Base-by-base conservation (phyloP, 2,329 filamentous ascomycete species). In the Fusarium metavorans region DNA sequence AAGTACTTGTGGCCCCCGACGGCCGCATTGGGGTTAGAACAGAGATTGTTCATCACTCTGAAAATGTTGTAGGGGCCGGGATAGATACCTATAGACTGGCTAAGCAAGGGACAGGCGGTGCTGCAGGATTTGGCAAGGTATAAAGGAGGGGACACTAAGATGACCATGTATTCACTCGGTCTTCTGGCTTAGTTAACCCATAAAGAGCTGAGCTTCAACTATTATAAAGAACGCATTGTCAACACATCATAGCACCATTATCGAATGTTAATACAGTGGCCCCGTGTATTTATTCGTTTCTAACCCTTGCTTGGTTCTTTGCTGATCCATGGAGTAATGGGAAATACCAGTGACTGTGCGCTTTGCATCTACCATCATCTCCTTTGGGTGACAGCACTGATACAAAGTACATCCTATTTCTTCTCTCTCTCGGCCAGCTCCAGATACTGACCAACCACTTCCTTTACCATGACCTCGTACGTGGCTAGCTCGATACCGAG, bases 1-100 rank as follows among this genome's bases (percentile, higher is more conserved):
- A 74, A 18, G 68, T 39, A 0, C 25, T 74, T 6, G 72, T 74
- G 1, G 68, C 72, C 30, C 65, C 72, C 0, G 50, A 13, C 5
- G 72, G 72, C 0, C 58, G 72, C 2, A 74, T 74, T n/a, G 72
- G 68, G 23, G 72, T 74, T 2, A 66, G 69, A 57, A 74, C 72
- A 1, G 72, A 74, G 41, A 74, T 74, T 23, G 5, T 32, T 0
- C 48, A 52, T 52, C 48, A 9, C 27, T 52, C 48, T 30, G 48
- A 52, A 32, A 32, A 30, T 14, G 10, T 4, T 32, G 1, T 52
- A 20, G 48, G 48, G 6, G 48, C 18, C 1, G 27, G 48, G 48
- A 52, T 52, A 52, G 18, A 50, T 50, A 50, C 25, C 3, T n/a
- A 4, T n/a, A 30, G 45, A 4, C 10, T 30, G 13, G 1, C 2